Conservation (phyloP, 331 rosid species). For the Pyrus hybrid region DNA sequence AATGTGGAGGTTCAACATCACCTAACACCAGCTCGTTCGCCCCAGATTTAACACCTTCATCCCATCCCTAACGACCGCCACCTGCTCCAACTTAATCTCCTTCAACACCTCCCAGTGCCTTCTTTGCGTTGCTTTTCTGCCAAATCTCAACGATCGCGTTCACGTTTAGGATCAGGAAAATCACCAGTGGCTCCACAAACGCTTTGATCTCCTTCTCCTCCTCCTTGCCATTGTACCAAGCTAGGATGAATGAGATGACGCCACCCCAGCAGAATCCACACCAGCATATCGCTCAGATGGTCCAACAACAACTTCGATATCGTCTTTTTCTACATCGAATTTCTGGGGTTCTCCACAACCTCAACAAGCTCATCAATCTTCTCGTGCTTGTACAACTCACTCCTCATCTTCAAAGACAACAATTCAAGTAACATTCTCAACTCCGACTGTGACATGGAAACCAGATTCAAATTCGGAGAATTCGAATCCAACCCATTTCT, state of each 20-base stretch:
- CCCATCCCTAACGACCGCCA: slow-evolving; percentile 17
- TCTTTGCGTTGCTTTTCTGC: slow-evolving; percentile 32
- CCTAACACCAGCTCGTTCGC: slow-evolving; percentile 26
- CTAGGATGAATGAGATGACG: slow-evolving; percentile 28
- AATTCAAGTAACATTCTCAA: slow-evolving; percentile 57
- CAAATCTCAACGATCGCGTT: slow-evolving; percentile 30
- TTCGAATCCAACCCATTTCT: slow-evolving; percentile 29
- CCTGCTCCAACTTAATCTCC: slow-evolving; percentile 30
- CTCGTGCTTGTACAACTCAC: slow-evolving; percentile 42
- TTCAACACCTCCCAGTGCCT: slow-evolving; percentile 27
- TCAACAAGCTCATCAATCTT: slow-evolving; percentile 65
- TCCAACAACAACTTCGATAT: slow-evolving; percentile 21
- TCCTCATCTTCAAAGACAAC: slow-evolving; percentile 59
- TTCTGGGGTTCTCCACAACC: slow-evolving; percentile 29
- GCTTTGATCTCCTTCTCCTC: slow-evolving; percentile 25
- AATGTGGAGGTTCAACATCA: slow-evolving; percentile 1
- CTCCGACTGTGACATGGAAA: slow-evolving; percentile 46
- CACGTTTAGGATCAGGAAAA: slow-evolving; percentile 26
- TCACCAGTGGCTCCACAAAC: slow-evolving; percentile 32
- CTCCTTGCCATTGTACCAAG: slow-evolving; percentile 19
- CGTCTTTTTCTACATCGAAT: not conserved
- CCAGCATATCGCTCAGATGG: slow-evolving; percentile 27
- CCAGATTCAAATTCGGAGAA: slow-evolving; percentile 13
- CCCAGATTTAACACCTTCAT: not conserved
- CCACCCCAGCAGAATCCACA: slow-evolving; percentile 21